Evolutionary conservation across 345 rosid species (phyloP), one percentile per base, ranked within the genome.

Genomic region (Lepidium sativum): DNA sequence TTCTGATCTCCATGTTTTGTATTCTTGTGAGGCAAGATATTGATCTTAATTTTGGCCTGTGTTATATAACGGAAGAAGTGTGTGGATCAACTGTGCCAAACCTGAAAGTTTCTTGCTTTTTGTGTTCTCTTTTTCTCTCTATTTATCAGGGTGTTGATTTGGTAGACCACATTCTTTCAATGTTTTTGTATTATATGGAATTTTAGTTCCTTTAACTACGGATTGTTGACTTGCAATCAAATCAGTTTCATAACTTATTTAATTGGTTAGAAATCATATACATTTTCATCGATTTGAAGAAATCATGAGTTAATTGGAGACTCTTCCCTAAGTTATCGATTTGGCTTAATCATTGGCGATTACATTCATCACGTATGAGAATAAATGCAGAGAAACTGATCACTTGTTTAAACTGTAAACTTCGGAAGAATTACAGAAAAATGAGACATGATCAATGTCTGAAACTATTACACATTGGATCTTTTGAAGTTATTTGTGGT

Each of bases 111-210:
- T 42, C 71, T 72, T 72, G 61, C 71, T 66, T 72, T 58, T 29
- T 72, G 76, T 65, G 75, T 57, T 71, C 70, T 71, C 59, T 71
- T 61, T 71, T 79, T 81, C 66, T 79, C 72, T 79, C 81, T 58
- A 32, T 50, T 39, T 64, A 70, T 63, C 79, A 79, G 71, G 71
- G 81, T 63, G 45, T 64, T 66, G 45, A 73, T 75, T 80, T 79
- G 92, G 84, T 91, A 72, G 73, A 41, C 70, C 85, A 79, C 96
- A 79, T 77, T 76, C 98, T 88, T 88, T 85, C 67, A 78, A 67
- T 84, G 85, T 73, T 15, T 67, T 15, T 64, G 13, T 27, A 13
- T 54, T 49, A 2, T 9, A 60, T 31, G 12, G 31, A 40, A 23
- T n/a, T 27, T 45, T 4, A 65, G 53, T 60, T 50, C 16, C 60